A percentile compares a stretch with the other conserved stretches of the same genome.
These are phyloP conservation scores for Platanus orientalis DNA, from an alignment of 164 flowering plant genomes.

Conservation along the genomic window DNA sequence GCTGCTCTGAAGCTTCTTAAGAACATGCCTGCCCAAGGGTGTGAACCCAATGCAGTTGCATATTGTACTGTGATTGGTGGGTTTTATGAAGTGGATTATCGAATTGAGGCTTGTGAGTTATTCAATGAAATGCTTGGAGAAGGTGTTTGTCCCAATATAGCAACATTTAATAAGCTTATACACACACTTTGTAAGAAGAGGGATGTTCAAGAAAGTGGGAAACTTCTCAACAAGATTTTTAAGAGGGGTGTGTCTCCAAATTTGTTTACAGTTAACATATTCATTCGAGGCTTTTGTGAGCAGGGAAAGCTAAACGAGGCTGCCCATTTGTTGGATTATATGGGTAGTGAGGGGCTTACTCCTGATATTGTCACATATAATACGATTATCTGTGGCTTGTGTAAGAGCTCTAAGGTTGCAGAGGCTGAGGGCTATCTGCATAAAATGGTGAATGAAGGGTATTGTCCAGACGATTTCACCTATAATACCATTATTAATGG, in stretches of 20 bases:
- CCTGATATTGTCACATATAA: constrained; percentile 86
- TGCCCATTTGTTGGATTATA: constrained; percentile 34
- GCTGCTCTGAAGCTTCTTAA: constrained; percentile 80
- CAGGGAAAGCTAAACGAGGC: constrained; percentile 42
- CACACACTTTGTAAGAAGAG: constrained; percentile 63
- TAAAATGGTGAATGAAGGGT: constrained; percentile 74
- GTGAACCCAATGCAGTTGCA: constrained; percentile 63
- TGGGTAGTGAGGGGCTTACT: constrained; percentile 35
- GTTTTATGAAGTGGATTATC: constrained; percentile 50
- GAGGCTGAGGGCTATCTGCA: constrained; percentile 67
- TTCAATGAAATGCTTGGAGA: constrained; percentile 65
- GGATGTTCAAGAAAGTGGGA: constrained; percentile 56
- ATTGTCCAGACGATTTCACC: constrained; percentile 67
- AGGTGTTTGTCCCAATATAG: constrained; percentile 50
- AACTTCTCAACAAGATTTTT: constrained; percentile 58
- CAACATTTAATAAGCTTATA: constrained; percentile 75
- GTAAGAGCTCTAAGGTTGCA: constrained; percentile 50
- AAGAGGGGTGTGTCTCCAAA: constrained; percentile 73
- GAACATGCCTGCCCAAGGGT: constrained; percentile 67
- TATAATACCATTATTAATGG: constrained; percentile 76
- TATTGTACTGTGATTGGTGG: constrained; percentile 83
- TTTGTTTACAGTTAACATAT: constrained; percentile 68
- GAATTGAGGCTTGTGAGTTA: constrained; percentile 50
- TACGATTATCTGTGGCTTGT: constrained; percentile 70
- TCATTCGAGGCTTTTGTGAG: constrained; percentile 71